Evolutionary conservation across 2,329 filamentous ascomycete genomes (phyloP), one percentile per base, ranked within the genome.

Genomic region (Aurifilum marmelostoma): DNA sequence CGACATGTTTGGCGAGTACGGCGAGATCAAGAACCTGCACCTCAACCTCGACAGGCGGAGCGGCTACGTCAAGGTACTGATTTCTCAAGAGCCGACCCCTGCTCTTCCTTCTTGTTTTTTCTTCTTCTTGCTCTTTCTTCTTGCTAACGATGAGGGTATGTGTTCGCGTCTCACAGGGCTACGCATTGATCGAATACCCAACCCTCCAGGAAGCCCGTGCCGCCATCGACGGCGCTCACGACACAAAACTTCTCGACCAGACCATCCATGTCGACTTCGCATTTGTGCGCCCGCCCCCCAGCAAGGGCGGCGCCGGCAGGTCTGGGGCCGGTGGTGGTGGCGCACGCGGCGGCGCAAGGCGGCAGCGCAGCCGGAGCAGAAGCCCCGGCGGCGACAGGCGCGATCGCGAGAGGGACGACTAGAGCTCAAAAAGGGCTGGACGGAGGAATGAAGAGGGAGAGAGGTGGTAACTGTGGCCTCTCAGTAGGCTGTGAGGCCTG

Each of bases 1-100:
- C 75, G 93, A 96, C 78, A 86, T 89, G 79, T 96, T 96, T 78
- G 91, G 89, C 75, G 92, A 96, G 75, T 96, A 87, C 76, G 93
- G 93, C 74, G 91, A 95, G 80, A 93, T 96, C 76, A 94, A 94
- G 85, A 96, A 96, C 77, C 78, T 95, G 77, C 92, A 96, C 76
- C 80, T 96, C 77, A 96, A 96, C 77, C 82, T 96, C 72, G 92
- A 96, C 78, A 85, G 92, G 66, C 85, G 93, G 75, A 95, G 91
- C 71, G 92, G 92, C 77, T 96, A 95, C 76, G 92, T 95, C 74
- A 96, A 96, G 90, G 92, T 92, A 76, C 29, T 79, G 75, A 24
- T 2, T 50, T 4, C 34, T 34, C 4, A 34, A 34, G n/a, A 7
- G n/a, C n/a, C n/a, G n/a, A n/a, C n/a, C n/a, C n/a, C 24, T 52